Conservation (phyloP, 306 rosid species). For the Ormosia emarginata region DNA sequence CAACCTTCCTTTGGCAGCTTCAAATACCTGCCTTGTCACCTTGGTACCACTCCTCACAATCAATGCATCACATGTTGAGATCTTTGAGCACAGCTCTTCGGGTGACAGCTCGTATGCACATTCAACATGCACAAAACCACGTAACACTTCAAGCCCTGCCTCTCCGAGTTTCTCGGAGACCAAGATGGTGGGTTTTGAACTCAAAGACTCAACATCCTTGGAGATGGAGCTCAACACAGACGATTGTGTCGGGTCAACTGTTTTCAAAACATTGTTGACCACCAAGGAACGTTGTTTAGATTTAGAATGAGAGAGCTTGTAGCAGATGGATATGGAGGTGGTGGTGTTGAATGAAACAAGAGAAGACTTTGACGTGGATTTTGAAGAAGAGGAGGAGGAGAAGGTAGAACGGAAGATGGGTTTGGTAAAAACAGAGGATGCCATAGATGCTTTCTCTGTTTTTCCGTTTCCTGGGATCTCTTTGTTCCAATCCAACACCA, state of each 20-base stretch:
- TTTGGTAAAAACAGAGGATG: conserved; percentile 46
- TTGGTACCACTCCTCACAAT: conserved; percentile 87
- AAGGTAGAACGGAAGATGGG: conserved; percentile 14
- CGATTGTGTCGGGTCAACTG: conserved; percentile 14
- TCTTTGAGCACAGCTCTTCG: conserved; percentile 63
- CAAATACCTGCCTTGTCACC: conserved; percentile 65
- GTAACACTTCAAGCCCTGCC: conserved; percentile 62
- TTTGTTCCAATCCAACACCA: background rate
- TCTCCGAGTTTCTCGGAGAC: conserved; percentile 89
- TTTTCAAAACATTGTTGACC: conserved; percentile 38
- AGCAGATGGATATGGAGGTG: conserved; percentile 22
- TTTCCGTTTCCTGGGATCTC: background rate
- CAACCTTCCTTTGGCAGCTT: conserved; percentile 65
- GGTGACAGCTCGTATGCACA: conserved; percentile 55
- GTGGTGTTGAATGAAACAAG: conserved; percentile 40
- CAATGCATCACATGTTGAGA: conserved; percentile 68
- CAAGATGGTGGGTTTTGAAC: conserved; percentile 46
- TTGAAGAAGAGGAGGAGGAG: background rate
- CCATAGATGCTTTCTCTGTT: conserved; percentile 28
- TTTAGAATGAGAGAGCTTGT: conserved; percentile 7
- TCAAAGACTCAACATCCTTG: background rate
- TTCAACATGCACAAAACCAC: conserved; percentile 57
- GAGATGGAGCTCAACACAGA: background rate
- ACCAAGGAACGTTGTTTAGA: background rate
- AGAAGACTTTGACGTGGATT: conserved; percentile 14